Evolutionary conservation across 1,284 basidiomycete species (phyloP), one percentile per base, ranked within the genome.

Genomic region (Cutaneotrichosporon dermatis): DNA sequence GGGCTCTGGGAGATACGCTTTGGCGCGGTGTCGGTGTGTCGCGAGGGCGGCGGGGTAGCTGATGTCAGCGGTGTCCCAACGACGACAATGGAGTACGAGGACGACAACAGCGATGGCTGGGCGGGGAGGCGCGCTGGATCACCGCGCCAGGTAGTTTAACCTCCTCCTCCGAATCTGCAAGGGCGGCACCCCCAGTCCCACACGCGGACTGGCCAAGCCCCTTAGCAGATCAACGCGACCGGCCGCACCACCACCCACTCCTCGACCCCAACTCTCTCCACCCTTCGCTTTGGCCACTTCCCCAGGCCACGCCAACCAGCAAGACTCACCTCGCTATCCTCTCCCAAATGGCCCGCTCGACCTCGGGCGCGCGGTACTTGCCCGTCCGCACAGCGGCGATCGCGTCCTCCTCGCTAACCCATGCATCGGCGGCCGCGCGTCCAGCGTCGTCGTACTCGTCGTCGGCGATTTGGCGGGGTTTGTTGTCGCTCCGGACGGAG

Each of bases 21-120:
- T 87, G 0, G 92, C 86, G 8, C 77, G 78, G 72, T 98, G 95
- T 7, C 88, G 80, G 70, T 97, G 94, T 46, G 84, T 83, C 55
- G 79, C 80, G 13, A 86, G 78, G 12, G 85, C 82, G 13, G 70
- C 79, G 10, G 92, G 90, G 76, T 94, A 92, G 51, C 88, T 88
- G 66, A 44, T n/a, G 56, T 60, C 51, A 55, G 58, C 52, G 34
- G 5, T 2, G 25, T 2, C 25, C 3, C 25, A 25, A 25, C 25
- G 25, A 25, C 2, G 25, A 25, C 25, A 25, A 3, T 25, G 25
- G 3, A 3, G 3, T 2, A 25, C 25, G 25, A 25, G 25, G 25
- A 3, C 25, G 25, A 2, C 2, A 25, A 3, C 25, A 25, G 25
- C 25, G 25, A 25, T 25, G 3, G 25, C 25, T 25, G 25, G 25